These are phyloP conservation scores for Pachysandra terminalis DNA, from an alignment of 164 flowering plant species.

Conservation along the genomic window DNA sequence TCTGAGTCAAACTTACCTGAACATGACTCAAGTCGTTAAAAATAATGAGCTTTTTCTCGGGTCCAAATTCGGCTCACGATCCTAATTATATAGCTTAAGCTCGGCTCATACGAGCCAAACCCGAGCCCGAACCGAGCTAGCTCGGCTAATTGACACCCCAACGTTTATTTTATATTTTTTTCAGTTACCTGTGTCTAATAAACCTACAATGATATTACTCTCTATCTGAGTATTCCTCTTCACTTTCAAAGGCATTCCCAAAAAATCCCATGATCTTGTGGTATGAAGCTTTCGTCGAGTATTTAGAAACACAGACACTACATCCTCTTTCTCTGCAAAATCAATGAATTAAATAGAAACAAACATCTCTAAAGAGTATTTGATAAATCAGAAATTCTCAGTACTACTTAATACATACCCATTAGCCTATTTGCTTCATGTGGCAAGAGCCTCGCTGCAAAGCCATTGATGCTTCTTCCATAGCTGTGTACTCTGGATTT, in stretches of 20 bases:
- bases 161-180: too few relatives aligned
- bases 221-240: conserved; percentile 1
- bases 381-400: not conserved
- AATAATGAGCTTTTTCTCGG: too few relatives aligned
- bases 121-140: too few relatives aligned
- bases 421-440: conserved; percentile 4
- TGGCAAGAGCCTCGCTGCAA: conserved; percentile 9
- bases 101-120: too few relatives aligned
- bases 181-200: conserved; percentile 10
- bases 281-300: conserved; percentile 1
- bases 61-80: too few relatives aligned
- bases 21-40: too few relatives aligned
- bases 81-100: too few relatives aligned
- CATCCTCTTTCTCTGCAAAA: conserved; percentile 4
- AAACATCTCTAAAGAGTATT: too few relatives aligned
- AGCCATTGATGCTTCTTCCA: conserved; percentile 11
- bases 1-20: too few relatives aligned
- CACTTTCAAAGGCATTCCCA: conserved; percentile 7
- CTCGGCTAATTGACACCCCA: too few relatives aligned
- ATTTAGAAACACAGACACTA: conserved; percentile 9
- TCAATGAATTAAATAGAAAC: too few relatives aligned
- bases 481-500: conserved; percentile 10
- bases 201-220: conserved; percentile 12
- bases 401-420: not conserved
- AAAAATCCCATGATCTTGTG: conserved; percentile 15